Evolutionary conservation across 306 rosid genomes (phyloP).

Genomic region (Trifolium fragiferum): DNA sequence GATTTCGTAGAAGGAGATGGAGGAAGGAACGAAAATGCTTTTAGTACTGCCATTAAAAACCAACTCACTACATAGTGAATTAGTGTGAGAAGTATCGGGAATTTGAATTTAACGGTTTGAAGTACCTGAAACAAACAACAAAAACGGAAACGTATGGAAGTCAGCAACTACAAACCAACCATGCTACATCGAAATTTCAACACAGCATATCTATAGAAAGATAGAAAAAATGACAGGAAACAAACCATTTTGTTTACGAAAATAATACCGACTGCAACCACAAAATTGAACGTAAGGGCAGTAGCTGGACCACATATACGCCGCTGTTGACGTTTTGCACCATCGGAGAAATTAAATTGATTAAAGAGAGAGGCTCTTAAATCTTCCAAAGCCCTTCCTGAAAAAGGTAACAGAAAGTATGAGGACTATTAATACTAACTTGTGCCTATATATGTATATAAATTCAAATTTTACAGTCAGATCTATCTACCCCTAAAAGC

Average conservation of each 20-base stretch:
- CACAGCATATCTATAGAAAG: neutral
- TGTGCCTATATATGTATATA: neutral
- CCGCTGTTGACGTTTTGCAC: conserved; percentile 75
- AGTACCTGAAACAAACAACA: conserved; percentile 70
- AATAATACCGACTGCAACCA: conserved; percentile 84
- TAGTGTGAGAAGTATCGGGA: conserved; percentile 81
- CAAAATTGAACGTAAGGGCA: conserved; percentile 86
- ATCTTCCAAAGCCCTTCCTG: conserved; percentile 83
- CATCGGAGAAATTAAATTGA: conserved; percentile 66
- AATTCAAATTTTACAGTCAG: conserved; percentile 24
- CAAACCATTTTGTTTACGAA: conserved; percentile 88
- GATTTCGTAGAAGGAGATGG: conserved; percentile 77
- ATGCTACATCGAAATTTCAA: conserved; percentile 21
- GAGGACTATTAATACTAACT: conserved; percentile 10
- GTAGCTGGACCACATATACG: conserved; percentile 70
- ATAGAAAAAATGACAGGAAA: conserved; percentile 34
- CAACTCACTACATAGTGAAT: conserved; percentile 91
- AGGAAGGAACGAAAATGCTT: conserved; percentile 72
- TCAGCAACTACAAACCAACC: conserved; percentile 36
- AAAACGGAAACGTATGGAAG: neutral
- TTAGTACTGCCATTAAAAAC: conserved; percentile 85
- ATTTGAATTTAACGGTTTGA: conserved; percentile 70
- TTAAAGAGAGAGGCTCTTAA: conserved; percentile 71
- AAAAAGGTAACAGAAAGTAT: conserved; percentile 6
- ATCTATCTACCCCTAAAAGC: neutral